Base-by-base conservation (phyloP, 73 alveolate genomes). In the Stentor roeselii region DNA sequence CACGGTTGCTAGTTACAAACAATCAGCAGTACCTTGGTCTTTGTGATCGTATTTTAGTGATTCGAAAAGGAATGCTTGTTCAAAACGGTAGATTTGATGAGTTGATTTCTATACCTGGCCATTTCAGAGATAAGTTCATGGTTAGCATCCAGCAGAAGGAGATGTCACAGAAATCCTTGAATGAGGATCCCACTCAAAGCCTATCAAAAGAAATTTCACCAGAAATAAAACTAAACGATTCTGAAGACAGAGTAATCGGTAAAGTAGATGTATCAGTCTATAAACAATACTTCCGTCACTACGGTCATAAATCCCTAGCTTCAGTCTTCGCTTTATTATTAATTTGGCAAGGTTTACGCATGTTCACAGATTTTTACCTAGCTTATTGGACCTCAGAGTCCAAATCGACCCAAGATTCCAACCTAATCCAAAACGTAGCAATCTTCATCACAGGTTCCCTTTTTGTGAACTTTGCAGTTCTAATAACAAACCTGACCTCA, bases 11-110 rank as follows among this genome's bases (percentile, higher is more conserved):
- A 11, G 82, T 61, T 6, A 61, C 82, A 30, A n/a, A 61, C 42
- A n/a, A 61, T 30, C 82, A 30, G 27, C 42, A 61, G 27, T 61
- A 30, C 27, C 39, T 82, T 6, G 75, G 83, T 27, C 31, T 40
- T 15, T 78, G 80, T 74, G 93, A 88, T 76, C 87, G 74, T 39
- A 86, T 90, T 30, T 27, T 90, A 42, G 86, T 83, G 80, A 75
- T 90, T 82, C 82, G 83, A 75, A 80, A 86, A 83, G 83, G 93
- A 59, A 84, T 11, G 21, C 6, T 50, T 50, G 67, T 11, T 6
- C 67, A 50, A 50, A 11, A 11, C 67, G 32, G 87, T 85, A 84
- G 86, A 11, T 50, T 50, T 21, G 6, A 6, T 11, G 21, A 21
- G 6, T 21, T 50, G 21, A 50, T 50, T 11, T 50, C 67, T 50